These are phyloP conservation scores for Russula griseocarnosa DNA, from an alignment of 768 basidiomycete genomes.

Conservation along the genomic window DNA sequence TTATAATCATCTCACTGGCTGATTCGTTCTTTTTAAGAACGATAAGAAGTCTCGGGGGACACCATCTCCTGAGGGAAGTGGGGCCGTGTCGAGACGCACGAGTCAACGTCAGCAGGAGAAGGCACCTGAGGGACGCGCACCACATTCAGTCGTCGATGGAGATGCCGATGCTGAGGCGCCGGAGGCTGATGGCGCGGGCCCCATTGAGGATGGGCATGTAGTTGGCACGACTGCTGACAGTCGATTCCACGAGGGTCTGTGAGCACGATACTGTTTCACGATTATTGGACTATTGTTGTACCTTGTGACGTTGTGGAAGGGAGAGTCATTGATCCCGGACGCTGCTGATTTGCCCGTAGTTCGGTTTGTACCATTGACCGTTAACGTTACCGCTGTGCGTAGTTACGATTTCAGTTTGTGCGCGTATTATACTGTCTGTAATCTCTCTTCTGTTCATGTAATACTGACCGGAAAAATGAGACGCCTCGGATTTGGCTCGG, in stretches of 20 bases:
- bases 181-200: conserved; percentile 28
- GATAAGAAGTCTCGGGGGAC: conserved; percentile 37
- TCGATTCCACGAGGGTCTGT: conserved; percentile 18
- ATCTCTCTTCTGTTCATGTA: too few relatives aligned
- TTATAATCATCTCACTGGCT: background rate
- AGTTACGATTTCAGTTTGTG: too few relatives aligned
- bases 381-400: too few relatives aligned
- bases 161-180: conserved; percentile 14
- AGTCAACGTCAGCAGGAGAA: conserved; percentile 69
- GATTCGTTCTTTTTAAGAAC: conserved; percentile 30
- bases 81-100: conserved; percentile 41
- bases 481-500: too few relatives aligned
- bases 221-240: conserved; percentile 6
- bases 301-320: too few relatives aligned
- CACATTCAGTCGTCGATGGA: conserved; percentile 31
- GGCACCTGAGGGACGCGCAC: conserved; percentile 56
- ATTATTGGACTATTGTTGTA: too few relatives aligned
- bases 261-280: background rate
- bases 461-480: too few relatives aligned
- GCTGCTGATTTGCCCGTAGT: too few relatives aligned
- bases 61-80: conserved; percentile 31
- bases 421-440: too few relatives aligned
- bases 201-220: conserved; percentile 18
- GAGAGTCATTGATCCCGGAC: too few relatives aligned
- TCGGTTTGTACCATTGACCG: too few relatives aligned